These are phyloP conservation scores for Nakaseomyces uthaithaninus DNA, from an alignment of 1,139 yeast genomes.

Conservation along the genomic window DNA sequence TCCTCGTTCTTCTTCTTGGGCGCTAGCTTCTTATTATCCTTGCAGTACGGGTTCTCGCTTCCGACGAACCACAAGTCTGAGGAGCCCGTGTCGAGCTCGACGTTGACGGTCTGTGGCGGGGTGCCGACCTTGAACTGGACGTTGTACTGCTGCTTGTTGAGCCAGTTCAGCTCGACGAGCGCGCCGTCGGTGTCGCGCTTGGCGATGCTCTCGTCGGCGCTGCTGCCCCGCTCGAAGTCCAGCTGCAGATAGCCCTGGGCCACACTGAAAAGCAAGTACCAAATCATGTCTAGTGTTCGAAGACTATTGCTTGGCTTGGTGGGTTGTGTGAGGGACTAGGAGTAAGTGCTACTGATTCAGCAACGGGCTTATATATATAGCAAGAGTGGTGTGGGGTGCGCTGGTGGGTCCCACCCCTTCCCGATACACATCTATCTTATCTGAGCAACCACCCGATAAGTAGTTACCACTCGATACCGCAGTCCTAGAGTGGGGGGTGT, in stretches of 20 bases:
- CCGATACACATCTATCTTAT: too few relatives aligned
- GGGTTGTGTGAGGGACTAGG: too few relatives aligned
- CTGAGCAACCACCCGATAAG: too few relatives aligned
- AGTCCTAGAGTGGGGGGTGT: too few relatives aligned
- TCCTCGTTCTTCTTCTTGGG: not conserved
- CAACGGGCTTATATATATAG: too few relatives aligned
- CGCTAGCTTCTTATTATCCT: not conserved
- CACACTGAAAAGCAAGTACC: too few relatives aligned
- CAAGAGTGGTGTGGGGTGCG: too few relatives aligned
- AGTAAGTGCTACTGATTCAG: too few relatives aligned
- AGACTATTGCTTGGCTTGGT: too few relatives aligned
- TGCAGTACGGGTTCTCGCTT: conserved; percentile 4
- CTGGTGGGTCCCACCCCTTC: too few relatives aligned
- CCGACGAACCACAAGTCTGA: conserved; percentile 54
- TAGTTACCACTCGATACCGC: too few relatives aligned
- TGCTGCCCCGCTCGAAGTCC: not conserved
- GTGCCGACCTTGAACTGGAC: conserved; percentile 45
- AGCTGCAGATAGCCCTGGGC: not conserved
- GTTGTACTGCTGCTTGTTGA: conserved; percentile 31
- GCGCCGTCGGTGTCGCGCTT: not conserved
- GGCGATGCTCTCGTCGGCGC: not conserved
- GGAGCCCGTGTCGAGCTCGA: conserved; percentile 61
- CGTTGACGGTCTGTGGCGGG: conserved; percentile 41
- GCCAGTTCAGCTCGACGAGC: not conserved
- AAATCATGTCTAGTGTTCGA: too few relatives aligned